Evolutionary conservation across 495 filamentous ascomycete genomes (phyloP).

Genomic region (Daldinia childiae): DNA sequence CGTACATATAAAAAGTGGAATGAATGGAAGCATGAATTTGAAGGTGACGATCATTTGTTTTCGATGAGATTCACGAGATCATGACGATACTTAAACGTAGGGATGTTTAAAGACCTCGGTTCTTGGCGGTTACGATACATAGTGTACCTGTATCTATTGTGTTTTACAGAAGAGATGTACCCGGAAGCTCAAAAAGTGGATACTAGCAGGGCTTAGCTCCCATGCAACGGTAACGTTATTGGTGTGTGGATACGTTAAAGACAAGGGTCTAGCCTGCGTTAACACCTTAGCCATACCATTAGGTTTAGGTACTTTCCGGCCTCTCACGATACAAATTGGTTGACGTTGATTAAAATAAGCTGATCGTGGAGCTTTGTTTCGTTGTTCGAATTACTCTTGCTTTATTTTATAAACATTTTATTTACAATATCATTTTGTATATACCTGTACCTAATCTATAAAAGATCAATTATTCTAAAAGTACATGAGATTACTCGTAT

Average conservation of each 20-base stretch:
- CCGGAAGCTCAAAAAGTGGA: slow-evolving; percentile 1
- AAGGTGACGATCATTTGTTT: background rate
- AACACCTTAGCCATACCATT: background rate
- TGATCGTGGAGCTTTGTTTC: background rate
- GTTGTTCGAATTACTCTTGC: background rate
- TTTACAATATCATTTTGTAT: background rate
- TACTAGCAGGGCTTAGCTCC: slow-evolving; percentile 29
- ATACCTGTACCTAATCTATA: background rate
- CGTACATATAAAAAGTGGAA: background rate
- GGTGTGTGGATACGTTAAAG: background rate
- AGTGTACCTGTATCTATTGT: background rate
- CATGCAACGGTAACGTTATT: slow-evolving; percentile 18
- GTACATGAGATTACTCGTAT: background rate
- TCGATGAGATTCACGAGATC: background rate
- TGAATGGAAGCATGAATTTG: background rate
- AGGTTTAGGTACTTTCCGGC: too few relatives aligned
- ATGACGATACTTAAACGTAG: background rate
- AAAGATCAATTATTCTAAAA: background rate
- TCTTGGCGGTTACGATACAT: background rate
- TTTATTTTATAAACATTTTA: background rate
- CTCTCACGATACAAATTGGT: background rate
- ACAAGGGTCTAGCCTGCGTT: background rate
- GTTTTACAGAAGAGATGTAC: background rate
- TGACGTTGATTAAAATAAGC: background rate
- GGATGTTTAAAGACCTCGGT: background rate